Conservation (phyloP, 1,284 basidiomycete genomes). For the Sparassis latifolia region DNA sequence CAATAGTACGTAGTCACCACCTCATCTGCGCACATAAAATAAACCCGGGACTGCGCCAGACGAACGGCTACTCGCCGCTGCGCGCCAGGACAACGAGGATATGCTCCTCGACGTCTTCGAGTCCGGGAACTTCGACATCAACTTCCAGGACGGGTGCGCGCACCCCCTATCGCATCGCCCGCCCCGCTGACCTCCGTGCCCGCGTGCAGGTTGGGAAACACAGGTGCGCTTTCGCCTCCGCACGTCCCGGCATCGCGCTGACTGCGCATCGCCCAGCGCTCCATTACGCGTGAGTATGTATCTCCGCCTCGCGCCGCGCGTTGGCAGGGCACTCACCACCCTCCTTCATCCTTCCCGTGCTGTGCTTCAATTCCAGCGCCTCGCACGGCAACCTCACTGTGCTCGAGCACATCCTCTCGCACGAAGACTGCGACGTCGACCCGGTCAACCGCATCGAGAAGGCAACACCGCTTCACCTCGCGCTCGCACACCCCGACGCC, state of each 20-base stretch:
- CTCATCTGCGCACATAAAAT: no score
- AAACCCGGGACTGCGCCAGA: slow-evolving; percentile 34
- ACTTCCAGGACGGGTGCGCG: slow-evolving; percentile 70
- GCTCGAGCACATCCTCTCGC: slow-evolving; percentile 67
- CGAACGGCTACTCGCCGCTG: slow-evolving; percentile 69
- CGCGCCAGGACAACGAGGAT: slow-evolving; percentile 71
- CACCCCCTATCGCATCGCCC: background rate
- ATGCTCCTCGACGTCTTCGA: slow-evolving; percentile 58
- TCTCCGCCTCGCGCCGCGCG: background rate
- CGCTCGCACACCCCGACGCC: slow-evolving; percentile 56
- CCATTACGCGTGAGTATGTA: slow-evolving; percentile 67
- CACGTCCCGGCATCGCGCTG: background rate
- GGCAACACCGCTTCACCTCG: slow-evolving; percentile 82
- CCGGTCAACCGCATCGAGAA: slow-evolving; percentile 67
- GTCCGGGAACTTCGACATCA: slow-evolving; percentile 58
- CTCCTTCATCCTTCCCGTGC: no score
- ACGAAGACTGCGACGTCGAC: slow-evolving; percentile 82
- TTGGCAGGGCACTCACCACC: background rate
- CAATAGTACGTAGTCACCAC: slow-evolving; percentile 28
- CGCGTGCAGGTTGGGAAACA: slow-evolving; percentile 59
- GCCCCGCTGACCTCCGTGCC: background rate
- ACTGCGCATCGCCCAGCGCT: slow-evolving; percentile 43
- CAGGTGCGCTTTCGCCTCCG: slow-evolving; percentile 36
- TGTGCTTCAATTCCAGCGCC: slow-evolving; percentile 29
- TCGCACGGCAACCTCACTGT: slow-evolving; percentile 55